These are phyloP conservation scores for Pezicula rhizophila DNA, from an alignment of 2,329 filamentous ascomycete species.

Conservation along the genomic window DNA sequence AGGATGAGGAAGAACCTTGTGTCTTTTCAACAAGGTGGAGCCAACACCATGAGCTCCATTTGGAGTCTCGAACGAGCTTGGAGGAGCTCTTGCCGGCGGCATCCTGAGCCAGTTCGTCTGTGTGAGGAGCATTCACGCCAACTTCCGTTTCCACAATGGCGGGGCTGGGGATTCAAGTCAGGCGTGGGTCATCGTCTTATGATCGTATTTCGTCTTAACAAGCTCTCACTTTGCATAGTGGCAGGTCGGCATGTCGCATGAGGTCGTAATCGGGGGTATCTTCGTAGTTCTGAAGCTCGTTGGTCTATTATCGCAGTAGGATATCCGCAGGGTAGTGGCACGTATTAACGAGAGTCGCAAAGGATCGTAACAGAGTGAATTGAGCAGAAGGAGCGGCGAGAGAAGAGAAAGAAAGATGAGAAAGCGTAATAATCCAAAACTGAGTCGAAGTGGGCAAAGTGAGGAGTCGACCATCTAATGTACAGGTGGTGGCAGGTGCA, in stretches of 20 bases:
- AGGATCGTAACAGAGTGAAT: too few species aligned
- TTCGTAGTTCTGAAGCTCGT: conserved; percentile 4
- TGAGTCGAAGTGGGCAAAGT: background rate
- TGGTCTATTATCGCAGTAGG: background rate
- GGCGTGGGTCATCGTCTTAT: conserved; percentile 9
- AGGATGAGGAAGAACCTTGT: conserved; percentile 27
- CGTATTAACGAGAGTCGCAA: background rate
- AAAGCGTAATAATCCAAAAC: too few species aligned
- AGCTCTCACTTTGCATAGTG: conserved; percentile 15
- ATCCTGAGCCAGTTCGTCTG: conserved; percentile 29
- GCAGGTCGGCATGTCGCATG: conserved; percentile 13
- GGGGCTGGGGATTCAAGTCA: conserved; percentile 3
- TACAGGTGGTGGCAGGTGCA: background rate
- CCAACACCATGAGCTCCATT: conserved; percentile 18
- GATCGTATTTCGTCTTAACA: conserved; percentile 7
- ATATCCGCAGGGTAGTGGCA: background rate
- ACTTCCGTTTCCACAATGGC: background rate
- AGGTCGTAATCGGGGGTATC: conserved; percentile 4
- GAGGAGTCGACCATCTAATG: background rate
- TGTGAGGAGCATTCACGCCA: conserved; percentile 27
- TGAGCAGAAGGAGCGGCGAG: too few species aligned
- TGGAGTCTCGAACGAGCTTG: conserved; percentile 20
- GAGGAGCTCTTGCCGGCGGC: conserved; percentile 22
- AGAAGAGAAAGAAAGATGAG: too few species aligned
- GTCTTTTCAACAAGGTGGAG: conserved; percentile 25